Percentiles rank a stretch among this genome's conserved stretches.
phyloP scores from a whole-genome alignment of 441 rosid genomes.

The Kokia cookei region DNA sequence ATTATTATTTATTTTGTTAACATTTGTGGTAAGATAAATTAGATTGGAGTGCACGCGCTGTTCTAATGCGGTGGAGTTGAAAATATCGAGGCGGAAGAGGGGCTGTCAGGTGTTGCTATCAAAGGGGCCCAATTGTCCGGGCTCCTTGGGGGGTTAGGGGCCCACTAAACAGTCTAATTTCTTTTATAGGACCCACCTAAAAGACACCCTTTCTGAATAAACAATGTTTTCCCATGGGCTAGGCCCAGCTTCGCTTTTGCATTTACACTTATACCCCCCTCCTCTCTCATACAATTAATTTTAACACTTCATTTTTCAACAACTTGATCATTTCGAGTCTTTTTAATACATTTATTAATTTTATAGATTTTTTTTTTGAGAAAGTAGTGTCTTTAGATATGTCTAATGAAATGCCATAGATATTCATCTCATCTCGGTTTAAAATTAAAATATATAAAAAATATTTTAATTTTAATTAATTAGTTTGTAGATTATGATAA shows the following conservation, averaged over 20 bases:
- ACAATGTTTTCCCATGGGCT: neutral
- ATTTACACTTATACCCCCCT: neutral
- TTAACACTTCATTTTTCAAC: too few species aligned
- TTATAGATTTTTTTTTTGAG: neutral
- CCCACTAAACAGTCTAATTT: neutral
- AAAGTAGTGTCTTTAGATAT: neutral
- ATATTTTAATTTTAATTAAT: too few species aligned
- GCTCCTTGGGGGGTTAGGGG: neutral
- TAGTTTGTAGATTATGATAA: too few species aligned
- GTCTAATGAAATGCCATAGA: too few species aligned
- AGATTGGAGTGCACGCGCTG: neutral
- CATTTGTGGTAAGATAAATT: neutral
- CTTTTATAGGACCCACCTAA: neutral
- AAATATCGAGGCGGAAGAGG: neutral
- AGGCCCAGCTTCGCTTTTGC: neutral
- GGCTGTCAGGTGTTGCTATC: constrained; percentile 11
- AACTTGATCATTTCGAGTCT: neutral
- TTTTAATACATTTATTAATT: neutral
- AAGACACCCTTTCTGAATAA: neutral
- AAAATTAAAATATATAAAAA: too few species aligned
- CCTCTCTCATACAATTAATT: neutral
- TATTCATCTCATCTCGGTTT: too few species aligned
- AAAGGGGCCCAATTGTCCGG: constrained; percentile 16
- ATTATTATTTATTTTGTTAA: too few species aligned
- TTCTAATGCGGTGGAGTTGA: neutral